Base-by-base conservation (phyloP, 202 grass and related monocot species). In the Bolboschoenoplectus hybrid region DNA sequence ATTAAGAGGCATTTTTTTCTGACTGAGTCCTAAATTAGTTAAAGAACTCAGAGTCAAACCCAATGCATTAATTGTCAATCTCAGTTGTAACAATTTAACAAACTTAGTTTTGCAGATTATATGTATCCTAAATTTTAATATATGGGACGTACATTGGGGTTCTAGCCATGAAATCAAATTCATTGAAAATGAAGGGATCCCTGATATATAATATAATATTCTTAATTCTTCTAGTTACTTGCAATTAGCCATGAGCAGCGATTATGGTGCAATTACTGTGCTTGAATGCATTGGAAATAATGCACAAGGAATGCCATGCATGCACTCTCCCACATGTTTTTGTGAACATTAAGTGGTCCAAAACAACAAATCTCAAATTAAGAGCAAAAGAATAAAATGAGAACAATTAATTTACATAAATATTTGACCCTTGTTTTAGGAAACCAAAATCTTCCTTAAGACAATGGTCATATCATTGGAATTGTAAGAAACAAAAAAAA, bases 391-490 rank as follows among this genome's bases (percentile, higher is more conserved):
- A 39, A 41, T 34, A 8, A 36, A 61, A 35, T 13, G 36, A 51
- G 4, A 55, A 76, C 16, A 61, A 7, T 26, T 41, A 67, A 39
- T 76, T 53, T 79, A 8, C 7, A 79, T 79, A 79, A 79, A 80
- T 50, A 74, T 74, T 80, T 80, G 16, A 60, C 53, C 68, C 9
- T 78, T 78, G 51, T 12, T 80, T 61, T 20, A 61, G 6, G 57
- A 51, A 51, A 9, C 9, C 5, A 7, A 76, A 76, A 53, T 16
- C 4, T 36, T 36, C 7, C 36, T 67, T 13, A 68, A 45, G 7
- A 52, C 46, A 52, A 50, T 20, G 32, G 7, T 74, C 45, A 51
- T 51, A 74, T 12, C 45, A 13, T 7, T 50, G 9, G n/a, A 73
- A 32, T 3, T 74, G 7, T 10, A 51, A 9, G 8, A 74, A 74